These are phyloP conservation scores for Volvariella surrecta DNA, from an alignment of 1,284 basidiomycete species.

Conservation along the genomic window DNA sequence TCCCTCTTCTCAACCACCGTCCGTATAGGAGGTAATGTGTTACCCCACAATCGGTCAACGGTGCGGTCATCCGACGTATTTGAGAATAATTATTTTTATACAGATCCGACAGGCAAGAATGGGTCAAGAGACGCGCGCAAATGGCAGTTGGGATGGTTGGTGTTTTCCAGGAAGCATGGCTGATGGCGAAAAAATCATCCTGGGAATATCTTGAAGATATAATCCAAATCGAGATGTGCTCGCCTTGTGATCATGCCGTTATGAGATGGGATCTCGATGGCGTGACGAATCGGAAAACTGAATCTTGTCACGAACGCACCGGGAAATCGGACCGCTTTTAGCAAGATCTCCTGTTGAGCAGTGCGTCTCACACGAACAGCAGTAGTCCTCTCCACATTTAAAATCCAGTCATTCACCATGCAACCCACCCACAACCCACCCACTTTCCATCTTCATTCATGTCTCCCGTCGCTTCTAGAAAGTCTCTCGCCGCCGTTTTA, in stretches of 20 bases:
- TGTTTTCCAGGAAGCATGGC: too few relatives aligned
- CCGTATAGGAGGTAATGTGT: too few relatives aligned
- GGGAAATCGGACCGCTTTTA: slow-evolving; percentile 14
- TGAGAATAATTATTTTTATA: too few relatives aligned
- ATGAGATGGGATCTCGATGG: not conserved
- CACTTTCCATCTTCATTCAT: slow-evolving; percentile 23
- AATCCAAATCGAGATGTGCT: too few relatives aligned
- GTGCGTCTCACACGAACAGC: slow-evolving; percentile 12
- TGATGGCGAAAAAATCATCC: too few relatives aligned
- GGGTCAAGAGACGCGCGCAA: not conserved
- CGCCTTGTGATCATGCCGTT: too few relatives aligned
- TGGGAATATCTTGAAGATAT: not conserved
- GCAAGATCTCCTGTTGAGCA: slow-evolving; percentile 18
- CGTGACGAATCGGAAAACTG: not conserved
- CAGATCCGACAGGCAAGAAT: too few relatives aligned
- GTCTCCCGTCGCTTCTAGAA: slow-evolving; percentile 48
- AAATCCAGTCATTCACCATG: slow-evolving; percentile 18
- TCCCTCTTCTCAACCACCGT: too few relatives aligned
- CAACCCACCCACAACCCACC: slow-evolving; percentile 11
- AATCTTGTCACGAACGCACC: slow-evolving; percentile 9
- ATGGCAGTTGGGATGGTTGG: not conserved
- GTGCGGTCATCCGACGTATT: too few relatives aligned
- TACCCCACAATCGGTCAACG: too few relatives aligned
- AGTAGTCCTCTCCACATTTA: slow-evolving; percentile 16
- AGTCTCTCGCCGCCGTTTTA: slow-evolving; percentile 61